phyloP scores from a whole-genome alignment of 495 filamentous ascomycete species.

The Elasticomyces elasticus region DNA sequence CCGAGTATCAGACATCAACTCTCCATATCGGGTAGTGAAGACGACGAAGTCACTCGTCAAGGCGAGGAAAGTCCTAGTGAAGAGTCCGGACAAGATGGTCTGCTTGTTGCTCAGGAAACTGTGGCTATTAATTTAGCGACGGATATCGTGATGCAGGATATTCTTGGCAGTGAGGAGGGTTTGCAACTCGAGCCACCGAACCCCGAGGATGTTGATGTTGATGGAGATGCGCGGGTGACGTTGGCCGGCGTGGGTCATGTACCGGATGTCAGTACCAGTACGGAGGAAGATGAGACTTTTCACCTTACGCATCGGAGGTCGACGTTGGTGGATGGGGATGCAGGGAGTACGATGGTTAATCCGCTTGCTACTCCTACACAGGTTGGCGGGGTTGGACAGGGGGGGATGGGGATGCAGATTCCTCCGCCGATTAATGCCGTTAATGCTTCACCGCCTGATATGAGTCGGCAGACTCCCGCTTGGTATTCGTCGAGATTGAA shows the following conservation, averaged over 20 bases:
- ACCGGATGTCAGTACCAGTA: too few relatives aligned
- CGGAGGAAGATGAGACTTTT: conserved; percentile 85
- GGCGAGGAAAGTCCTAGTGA: conserved; percentile 67
- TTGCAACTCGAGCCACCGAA: conserved; percentile 57
- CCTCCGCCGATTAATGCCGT: conserved; percentile 54
- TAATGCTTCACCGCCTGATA: conserved; percentile 59
- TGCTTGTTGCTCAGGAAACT: conserved; percentile 49
- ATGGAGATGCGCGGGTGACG: too few relatives aligned
- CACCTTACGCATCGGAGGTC: conserved; percentile 94
- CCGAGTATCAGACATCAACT: conserved; percentile 80
- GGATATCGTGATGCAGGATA: conserved; percentile 68
- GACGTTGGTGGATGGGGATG: too few relatives aligned
- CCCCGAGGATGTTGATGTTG: too few relatives aligned
- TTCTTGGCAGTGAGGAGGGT: conserved; percentile 55
- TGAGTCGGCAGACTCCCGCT: conserved; percentile 45
- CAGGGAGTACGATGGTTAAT: conserved; percentile 82
- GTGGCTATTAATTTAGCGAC: conserved; percentile 67
- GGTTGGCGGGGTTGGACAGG: too few relatives aligned
- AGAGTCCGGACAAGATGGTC: conserved; percentile 52
- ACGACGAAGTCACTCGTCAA: conserved; percentile 78
- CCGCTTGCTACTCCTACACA: conserved; percentile 22
- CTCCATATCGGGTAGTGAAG: conserved; percentile 76
- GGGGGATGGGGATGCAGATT: too few relatives aligned
- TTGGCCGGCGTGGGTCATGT: too few relatives aligned
- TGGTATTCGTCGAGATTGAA: conserved; percentile 58